Evolutionary conservation across 257 asterid genomes (phyloP), one percentile per base, ranked within the genome.

Genomic region (Ehretia macrophylla): DNA sequence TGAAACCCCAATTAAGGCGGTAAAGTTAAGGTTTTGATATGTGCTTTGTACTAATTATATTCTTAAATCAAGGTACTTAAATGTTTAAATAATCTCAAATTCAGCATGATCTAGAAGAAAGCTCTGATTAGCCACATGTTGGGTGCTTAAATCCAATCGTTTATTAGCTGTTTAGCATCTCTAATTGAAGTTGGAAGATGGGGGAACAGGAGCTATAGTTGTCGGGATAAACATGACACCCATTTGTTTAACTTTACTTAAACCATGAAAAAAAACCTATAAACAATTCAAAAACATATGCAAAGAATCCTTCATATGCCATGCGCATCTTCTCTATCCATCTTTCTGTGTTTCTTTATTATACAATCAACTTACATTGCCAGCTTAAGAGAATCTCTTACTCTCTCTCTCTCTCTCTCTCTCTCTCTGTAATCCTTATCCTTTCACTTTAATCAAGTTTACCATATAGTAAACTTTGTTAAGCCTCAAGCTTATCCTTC

Each of bases 161-260:
- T n/a, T 64, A 78, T 65, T 67, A 69, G 81, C 76, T 73, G 77
- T 66, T 74, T 56, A 66, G 79, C 72, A 75, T 59, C 56, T 39
- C 44, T 22, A 48, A 63, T 14, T 50, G 60, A 63, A 84, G 86
- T 68, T 80, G 73, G 88, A 67, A 70, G 72, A 83, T 68, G 66
- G 82, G 87, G 76, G 8, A 81, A 65, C 87, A 81, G 18, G 74
- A 64, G 72, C 66, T 37, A 35, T 22, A 60, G 60, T 56, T 78
- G 87, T 68, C 82, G 87, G 84, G 55, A 72, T 70, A 72, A 78
- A 73, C 71, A 75, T 72, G 78, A 68, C 87, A 78, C 32, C 58
- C 51, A 78, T 45, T 73, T 54, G 67, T 68, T 79, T 56, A 73
- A 59, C 8, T 56, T 58, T 68, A 60, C 51, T 71, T 58, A 67